phyloP scores from a whole-genome alignment of 2,329 filamentous ascomycete species.

The Alternaria sp. region DNA sequence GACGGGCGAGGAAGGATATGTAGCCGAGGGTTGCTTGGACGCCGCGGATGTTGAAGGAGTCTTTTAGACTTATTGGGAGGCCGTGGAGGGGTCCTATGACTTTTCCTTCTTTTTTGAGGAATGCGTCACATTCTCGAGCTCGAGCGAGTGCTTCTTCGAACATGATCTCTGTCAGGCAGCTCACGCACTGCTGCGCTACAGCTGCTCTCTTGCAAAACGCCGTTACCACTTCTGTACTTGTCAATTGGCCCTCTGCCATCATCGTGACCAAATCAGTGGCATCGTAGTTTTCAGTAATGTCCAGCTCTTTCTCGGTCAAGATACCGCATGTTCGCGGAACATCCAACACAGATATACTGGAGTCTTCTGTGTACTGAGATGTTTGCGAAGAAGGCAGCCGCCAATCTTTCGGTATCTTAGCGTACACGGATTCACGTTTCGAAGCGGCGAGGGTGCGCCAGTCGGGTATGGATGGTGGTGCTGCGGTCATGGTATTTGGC shows the following conservation, averaged over 20 bases:
- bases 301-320: conserved; percentile 39
- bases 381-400: conserved; percentile 32
- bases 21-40: conserved; percentile 66
- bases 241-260: conserved; percentile 32
- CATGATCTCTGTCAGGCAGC: conserved; percentile 54
- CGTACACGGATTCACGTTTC: conserved; percentile 34
- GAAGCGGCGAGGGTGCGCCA: conserved; percentile 41
- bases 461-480: conserved; percentile 21
- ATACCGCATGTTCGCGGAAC: conserved; percentile 41
- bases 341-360: conserved; percentile 36
- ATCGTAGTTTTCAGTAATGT: conserved; percentile 46
- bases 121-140: conserved; percentile 49
- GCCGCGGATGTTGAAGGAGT: conserved; percentile 67
- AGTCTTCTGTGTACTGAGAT: conserved; percentile 23
- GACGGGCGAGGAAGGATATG: conserved; percentile 50
- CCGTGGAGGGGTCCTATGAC: conserved; percentile 61
- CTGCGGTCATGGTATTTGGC: conserved; percentile 10
- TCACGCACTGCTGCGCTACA: conserved; percentile 65
- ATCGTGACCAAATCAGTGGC: conserved; percentile 39
- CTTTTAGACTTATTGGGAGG: conserved; percentile 64
- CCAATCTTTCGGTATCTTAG: conserved; percentile 45
- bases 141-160: conserved; percentile 50
- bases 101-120: conserved; percentile 47
- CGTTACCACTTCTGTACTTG: conserved; percentile 53
- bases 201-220: conserved; percentile 63